phyloP scores from a whole-genome alignment of 805 yeast genomes.

The Debaryomyces castellii region DNA sequence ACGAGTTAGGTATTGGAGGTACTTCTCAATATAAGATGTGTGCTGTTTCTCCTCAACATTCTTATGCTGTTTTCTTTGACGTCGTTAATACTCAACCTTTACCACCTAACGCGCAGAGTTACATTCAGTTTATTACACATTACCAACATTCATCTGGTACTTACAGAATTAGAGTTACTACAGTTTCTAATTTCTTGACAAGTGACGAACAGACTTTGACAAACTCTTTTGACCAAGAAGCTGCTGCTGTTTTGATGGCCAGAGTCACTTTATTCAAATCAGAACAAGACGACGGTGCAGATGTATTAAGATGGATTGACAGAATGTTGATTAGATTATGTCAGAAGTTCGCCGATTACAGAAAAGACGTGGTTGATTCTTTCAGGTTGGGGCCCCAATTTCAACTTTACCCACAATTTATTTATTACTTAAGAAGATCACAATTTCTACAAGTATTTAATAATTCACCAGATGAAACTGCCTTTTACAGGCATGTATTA shows the following conservation, averaged over 20 bases:
- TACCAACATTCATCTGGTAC: slow-evolving; percentile 96
- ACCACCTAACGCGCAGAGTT: slow-evolving; percentile 48
- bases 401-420: slow-evolving; percentile 90
- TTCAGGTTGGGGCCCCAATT: slow-evolving; percentile 84
- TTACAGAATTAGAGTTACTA: slow-evolving; percentile 85
- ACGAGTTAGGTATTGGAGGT: slow-evolving; percentile 93
- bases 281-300: slow-evolving; percentile 82
- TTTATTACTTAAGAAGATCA: slow-evolving; percentile 92
- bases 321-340: slow-evolving; percentile 86
- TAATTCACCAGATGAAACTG: slow-evolving; percentile 98
- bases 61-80: slow-evolving; percentile 89
- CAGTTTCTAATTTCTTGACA: slow-evolving; percentile 60
- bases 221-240: slow-evolving; percentile 93
- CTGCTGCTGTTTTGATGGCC: slow-evolving; percentile 93
- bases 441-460: slow-evolving; percentile 95
- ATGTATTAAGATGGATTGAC: slow-evolving; percentile 92
- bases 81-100: slow-evolving; percentile 50
- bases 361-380: slow-evolving; percentile 78
- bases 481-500: slow-evolving; percentile 90
- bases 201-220: slow-evolving; percentile 48
- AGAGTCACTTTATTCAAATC: slow-evolving; percentile 86
- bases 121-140: slow-evolving; percentile 83
- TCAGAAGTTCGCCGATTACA: slow-evolving; percentile 90
- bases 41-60: slow-evolving; percentile 79
- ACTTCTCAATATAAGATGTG: slow-evolving; percentile 87